Conservation (phyloP, 2,329 filamentous ascomycete species). For the Penicillium italicum region DNA sequence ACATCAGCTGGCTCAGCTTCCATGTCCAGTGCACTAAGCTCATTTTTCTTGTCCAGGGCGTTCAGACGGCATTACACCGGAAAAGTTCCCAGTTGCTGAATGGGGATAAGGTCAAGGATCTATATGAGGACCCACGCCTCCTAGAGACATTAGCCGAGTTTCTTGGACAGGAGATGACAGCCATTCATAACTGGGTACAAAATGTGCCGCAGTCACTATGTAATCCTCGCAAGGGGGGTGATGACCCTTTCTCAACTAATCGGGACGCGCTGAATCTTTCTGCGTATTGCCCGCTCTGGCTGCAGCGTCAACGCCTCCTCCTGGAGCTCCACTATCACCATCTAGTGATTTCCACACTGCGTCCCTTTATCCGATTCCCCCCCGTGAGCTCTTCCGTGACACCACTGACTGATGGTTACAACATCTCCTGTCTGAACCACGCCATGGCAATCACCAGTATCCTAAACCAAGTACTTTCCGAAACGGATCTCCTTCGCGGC, state of each 20-base stretch:
- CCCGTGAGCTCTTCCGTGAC: background rate
- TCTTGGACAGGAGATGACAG: background rate
- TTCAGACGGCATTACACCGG: background rate
- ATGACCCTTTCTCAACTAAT: background rate
- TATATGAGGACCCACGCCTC: background rate
- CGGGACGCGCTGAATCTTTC: conserved; percentile 17
- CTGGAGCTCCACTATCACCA: conserved; percentile 45
- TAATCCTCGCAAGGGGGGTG: background rate
- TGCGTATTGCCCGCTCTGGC: conserved; percentile 38
- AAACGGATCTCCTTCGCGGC: background rate
- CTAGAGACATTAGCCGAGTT: background rate
- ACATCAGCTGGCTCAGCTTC: background rate
- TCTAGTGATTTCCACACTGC: conserved; percentile 37
- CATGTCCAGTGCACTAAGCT: background rate
- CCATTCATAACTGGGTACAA: background rate
- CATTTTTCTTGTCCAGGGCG: background rate
- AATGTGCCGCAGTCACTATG: background rate
- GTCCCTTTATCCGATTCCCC: conserved; percentile 41
- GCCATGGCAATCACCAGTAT: background rate
- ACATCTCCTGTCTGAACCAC: background rate
- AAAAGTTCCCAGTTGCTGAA: background rate
- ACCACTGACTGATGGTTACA: background rate
- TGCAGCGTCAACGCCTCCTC: conserved; percentile 43
- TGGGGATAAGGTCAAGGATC: background rate
- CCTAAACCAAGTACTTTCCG: background rate